Evolutionary conservation across 1,284 basidiomycete species (phyloP).

Genomic region (Cerrena zonata): DNA sequence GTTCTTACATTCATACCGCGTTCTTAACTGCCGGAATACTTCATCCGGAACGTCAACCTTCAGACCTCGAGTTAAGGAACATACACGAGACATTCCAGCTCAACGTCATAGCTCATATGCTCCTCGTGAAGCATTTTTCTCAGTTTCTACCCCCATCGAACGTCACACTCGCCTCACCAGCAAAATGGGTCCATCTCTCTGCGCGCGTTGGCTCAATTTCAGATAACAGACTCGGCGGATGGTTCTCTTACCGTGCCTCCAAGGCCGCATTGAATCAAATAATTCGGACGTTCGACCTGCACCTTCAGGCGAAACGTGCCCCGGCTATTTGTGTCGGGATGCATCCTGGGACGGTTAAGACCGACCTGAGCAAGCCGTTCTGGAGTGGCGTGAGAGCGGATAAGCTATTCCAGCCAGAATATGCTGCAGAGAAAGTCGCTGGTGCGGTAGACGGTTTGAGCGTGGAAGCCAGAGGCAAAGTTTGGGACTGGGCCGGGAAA

Average conservation of each 20-base stretch:
- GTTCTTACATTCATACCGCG: constrained; percentile 45
- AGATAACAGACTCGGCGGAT: constrained; percentile 60
- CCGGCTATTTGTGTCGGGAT: constrained; percentile 54
- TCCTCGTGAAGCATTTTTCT: constrained; percentile 59
- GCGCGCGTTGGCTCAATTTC: constrained; percentile 60
- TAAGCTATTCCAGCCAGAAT: constrained; percentile 55
- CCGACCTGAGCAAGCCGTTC: constrained; percentile 48
- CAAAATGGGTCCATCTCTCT: constrained; percentile 59
- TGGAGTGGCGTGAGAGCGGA: constrained; percentile 35
- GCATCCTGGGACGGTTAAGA: constrained; percentile 60
- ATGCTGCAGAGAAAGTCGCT: constrained; percentile 53
- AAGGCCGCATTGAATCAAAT: constrained; percentile 75
- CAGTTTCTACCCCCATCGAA: constrained; percentile 42
- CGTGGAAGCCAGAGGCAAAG: constrained; percentile 49
- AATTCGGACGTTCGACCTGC: constrained; percentile 62
- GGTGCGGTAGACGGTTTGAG: constrained; percentile 47
- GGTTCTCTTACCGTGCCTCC: constrained; percentile 72
- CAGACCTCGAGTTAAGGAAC: constrained; percentile 42
- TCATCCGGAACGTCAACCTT: constrained; percentile 51
- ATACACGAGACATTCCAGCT: constrained; percentile 47
- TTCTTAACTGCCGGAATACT: constrained; percentile 55
- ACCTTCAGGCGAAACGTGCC: constrained; percentile 48
- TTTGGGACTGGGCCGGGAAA: constrained; percentile 70
- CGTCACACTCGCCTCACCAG: constrained; percentile 20
- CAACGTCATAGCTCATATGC: constrained; percentile 57